Conservation (phyloP, 2,329 filamentous ascomycete genomes). For the Penicillium sp. region DNA sequence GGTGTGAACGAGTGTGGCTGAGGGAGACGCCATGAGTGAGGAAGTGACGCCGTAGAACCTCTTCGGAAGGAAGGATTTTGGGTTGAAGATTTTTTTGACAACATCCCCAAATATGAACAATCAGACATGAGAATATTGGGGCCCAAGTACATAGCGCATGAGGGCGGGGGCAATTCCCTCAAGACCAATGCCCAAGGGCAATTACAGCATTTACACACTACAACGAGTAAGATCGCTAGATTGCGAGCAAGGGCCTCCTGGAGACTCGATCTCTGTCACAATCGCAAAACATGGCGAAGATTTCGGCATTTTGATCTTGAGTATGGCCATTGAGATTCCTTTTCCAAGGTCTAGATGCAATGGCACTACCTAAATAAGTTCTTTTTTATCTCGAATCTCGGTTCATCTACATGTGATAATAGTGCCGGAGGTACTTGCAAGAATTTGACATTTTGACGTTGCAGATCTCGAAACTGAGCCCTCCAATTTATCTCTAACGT, state of each 20-base stretch:
- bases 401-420: neutral
- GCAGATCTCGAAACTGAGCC: neutral
- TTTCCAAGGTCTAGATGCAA: neutral
- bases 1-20: conserved; percentile 10
- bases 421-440: neutral
- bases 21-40: conserved; percentile 9
- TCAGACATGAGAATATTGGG: neutral
- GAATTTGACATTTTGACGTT: neutral
- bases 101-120: neutral
- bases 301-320: neutral
- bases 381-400: neutral
- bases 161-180: conserved; percentile 38
- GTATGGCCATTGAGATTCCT: neutral
- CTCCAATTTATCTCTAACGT: conserved; percentile 2
- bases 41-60: neutral
- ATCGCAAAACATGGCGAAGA: neutral
- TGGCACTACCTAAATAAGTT: neutral
- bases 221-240: conserved; percentile 5
- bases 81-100: neutral
- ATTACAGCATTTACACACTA: conserved; percentile 44
- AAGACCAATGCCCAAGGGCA: conserved; percentile 51
- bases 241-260: neutral
- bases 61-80: neutral
- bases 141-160: neutral
- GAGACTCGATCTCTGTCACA: neutral